Evolutionary conservation across 192 early-diverging fungal genomes (phyloP), one percentile per base, ranked within the genome.

Genomic region (Borealophlyctis nickersoniae): DNA sequence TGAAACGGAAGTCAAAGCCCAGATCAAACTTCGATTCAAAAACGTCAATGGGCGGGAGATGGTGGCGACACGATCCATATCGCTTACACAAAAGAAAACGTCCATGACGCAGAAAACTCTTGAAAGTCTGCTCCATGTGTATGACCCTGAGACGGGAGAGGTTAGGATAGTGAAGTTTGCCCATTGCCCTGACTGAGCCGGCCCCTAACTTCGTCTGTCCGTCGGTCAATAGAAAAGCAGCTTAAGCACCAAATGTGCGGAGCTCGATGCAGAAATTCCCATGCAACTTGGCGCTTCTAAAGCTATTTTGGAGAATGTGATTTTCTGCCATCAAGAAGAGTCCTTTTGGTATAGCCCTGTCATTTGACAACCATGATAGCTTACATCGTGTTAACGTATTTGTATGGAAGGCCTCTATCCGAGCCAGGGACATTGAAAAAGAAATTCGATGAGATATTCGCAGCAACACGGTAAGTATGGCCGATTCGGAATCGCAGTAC

Each of bases 321-420:
- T 99, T 22, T 98, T 99, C 63, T 97, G 95, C 73, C 95, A 98
- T 70, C 97, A 99, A 77, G 97, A 99, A 71, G 96, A 99, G 2
- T 90, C 91, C 49, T 92, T 87, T 69, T 99, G 97, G 87, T 85
- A 76, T 55, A 16, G 35, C 28, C 2, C 1, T n/a, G 19, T 45
- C 39, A 13, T 19, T 45, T 45, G 19, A 19, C 39, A 45, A 45
- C n/a, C n/a, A n/a, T n/a, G n/a, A n/a, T n/a, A n/a, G n/a, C n/a
- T n/a, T n/a, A n/a, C n/a, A n/a, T n/a, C n/a, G n/a, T n/a, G n/a
- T n/a, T n/a, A n/a, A n/a, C n/a, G n/a, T n/a, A n/a, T n/a, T n/a
- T n/a, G n/a, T 33, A 33, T 64, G 34, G 60, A 36, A 85, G 85
- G 95, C 97, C 97, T 14, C 80, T 99, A 9, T 83, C 92, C 0